A percentile compares a stretch with the other conserved stretches of the same genome.
phyloP scores from a whole-genome alignment of 306 rosid genomes.

The Astragalus membranaceus region DNA sequence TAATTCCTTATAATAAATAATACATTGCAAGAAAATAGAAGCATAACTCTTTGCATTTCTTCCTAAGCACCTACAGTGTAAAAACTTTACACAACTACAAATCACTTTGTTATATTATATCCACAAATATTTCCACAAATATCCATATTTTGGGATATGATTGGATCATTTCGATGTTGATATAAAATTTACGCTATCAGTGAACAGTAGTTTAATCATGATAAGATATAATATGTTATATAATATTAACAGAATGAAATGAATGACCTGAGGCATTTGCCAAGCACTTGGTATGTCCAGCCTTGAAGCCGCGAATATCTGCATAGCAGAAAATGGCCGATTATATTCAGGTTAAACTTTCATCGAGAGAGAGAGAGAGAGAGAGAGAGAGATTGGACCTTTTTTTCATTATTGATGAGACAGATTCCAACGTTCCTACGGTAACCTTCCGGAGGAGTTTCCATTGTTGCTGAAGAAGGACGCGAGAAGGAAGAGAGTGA shows the following conservation, averaged over 20 bases:
- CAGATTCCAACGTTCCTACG: slow-evolving; percentile 78
- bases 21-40: neutral
- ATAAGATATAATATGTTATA: too few species aligned
- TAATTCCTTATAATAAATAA: neutral
- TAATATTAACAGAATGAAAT: neutral
- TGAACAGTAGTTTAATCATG: too few species aligned
- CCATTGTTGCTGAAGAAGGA: slow-evolving; percentile 48
- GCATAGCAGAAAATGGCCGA: neutral
- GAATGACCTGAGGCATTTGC: slow-evolving; percentile 94
- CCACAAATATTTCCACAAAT: too few species aligned
- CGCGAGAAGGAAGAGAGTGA: slow-evolving; percentile 10
- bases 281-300: slow-evolving; percentile 66
- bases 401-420: slow-evolving; percentile 56
- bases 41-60: neutral
- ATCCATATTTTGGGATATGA: too few species aligned
- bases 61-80: neutral
- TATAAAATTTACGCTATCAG: too few species aligned
- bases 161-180: too few species aligned
- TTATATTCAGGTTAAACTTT: neutral
- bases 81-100: too few species aligned
- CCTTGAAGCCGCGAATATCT: slow-evolving; percentile 72
- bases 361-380: neutral
- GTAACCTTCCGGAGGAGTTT: slow-evolving; percentile 75
- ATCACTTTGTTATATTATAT: too few species aligned
- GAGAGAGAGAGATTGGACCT: slow-evolving; percentile 27